Evolutionary conservation across 176 grass and related monocot species (phyloP).

Genomic region (Hordeum marinum): DNA sequence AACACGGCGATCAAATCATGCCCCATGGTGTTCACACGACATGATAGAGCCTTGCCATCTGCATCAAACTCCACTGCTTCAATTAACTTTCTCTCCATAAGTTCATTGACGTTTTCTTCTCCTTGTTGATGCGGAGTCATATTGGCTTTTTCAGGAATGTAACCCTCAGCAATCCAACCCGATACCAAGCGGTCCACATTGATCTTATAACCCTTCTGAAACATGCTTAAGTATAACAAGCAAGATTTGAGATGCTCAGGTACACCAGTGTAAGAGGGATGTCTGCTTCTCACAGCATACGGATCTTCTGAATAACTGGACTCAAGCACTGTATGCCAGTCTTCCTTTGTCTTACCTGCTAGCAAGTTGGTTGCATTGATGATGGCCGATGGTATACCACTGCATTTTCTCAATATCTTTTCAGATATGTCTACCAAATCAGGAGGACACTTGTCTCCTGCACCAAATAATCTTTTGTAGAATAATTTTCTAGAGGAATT

Average conservation of each 20-base stretch:
- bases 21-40: background rate
- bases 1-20: background rate
- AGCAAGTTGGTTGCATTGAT: too few species aligned
- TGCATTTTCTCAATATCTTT: background rate
- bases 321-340: background rate
- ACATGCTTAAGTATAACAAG: background rate
- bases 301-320: too few species aligned
- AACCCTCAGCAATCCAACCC: background rate
- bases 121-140: background rate
- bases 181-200: background rate
- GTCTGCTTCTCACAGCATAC: background rate
- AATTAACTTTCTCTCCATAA: background rate
- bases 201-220: background rate
- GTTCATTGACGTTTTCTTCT: background rate
- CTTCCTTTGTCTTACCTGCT: background rate
- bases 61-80: background rate
- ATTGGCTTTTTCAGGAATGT: background rate
- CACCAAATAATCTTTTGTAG: background rate
- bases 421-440: background rate
- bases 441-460: background rate
- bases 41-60: background rate
- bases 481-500: too few species aligned
- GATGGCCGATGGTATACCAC: background rate
- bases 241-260: background rate
- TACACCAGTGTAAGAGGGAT: background rate